Evolutionary conservation across 805 yeast species (phyloP).

Genomic region (Trichomonascus vanleenenianus): DNA sequence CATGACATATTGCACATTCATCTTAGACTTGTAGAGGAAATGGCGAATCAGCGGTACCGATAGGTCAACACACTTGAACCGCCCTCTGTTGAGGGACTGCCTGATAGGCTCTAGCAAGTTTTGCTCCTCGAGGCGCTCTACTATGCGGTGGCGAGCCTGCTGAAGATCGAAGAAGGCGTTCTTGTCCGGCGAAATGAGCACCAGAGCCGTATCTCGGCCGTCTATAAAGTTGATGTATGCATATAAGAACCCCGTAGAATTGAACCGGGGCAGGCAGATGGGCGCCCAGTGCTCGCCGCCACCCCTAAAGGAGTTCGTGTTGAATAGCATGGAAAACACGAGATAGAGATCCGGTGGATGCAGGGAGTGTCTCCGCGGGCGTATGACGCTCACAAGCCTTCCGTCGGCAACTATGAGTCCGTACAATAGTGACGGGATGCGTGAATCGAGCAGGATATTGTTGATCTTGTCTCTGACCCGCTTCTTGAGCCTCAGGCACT

Average conservation of each 20-base stretch:
- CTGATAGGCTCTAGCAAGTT: constrained; percentile 33
- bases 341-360: constrained; percentile 77
- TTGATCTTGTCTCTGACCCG: constrained; percentile 52
- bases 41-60: constrained; percentile 59
- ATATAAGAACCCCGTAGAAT: constrained; percentile 79
- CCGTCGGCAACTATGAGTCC: constrained; percentile 64
- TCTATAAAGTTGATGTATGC: constrained; percentile 61
- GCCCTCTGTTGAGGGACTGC: constrained; percentile 31
- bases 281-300: constrained; percentile 86
- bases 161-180: constrained; percentile 74
- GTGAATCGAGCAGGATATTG: constrained; percentile 41
- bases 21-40: constrained; percentile 70
- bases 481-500: constrained; percentile 51
- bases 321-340: constrained; percentile 61
- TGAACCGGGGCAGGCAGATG: constrained; percentile 83
- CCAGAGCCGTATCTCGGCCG: constrained; percentile 34
- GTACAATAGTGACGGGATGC: constrained; percentile 56
- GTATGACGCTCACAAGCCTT: constrained; percentile 57
- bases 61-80: constrained; percentile 42
- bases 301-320: constrained; percentile 42
- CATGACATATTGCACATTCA: constrained; percentile 56
- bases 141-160: constrained; percentile 45
- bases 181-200: constrained; percentile 59
- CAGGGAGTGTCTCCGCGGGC: constrained; percentile 71
- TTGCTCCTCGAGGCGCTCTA: constrained; percentile 34